Percentiles rank a stretch among this genome's conserved stretches.
Conservation (phyloP, 768 basidiomycete species). For the Lactifluus pinguis region DNA sequence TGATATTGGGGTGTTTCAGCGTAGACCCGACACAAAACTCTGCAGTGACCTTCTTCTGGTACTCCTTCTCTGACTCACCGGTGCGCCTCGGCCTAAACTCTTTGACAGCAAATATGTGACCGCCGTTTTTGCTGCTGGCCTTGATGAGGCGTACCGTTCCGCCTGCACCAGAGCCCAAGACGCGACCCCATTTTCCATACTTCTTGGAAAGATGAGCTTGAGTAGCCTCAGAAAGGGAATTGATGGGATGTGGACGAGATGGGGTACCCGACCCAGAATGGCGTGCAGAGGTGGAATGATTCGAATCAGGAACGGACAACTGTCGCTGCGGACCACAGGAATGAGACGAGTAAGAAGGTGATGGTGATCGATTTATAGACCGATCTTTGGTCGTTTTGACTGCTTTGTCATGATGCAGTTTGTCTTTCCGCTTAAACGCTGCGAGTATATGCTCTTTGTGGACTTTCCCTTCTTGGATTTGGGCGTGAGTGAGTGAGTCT, state of each 20-base stretch:
- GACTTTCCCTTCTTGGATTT: slow-evolving; percentile 15
- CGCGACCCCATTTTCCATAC: slow-evolving; percentile 97
- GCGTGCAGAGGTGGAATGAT: slow-evolving; percentile 4
- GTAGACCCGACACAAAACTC: slow-evolving; percentile 97
- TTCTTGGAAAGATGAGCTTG: slow-evolving; percentile 94
- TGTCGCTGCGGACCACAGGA: slow-evolving; percentile 1
- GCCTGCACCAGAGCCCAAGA: slow-evolving; percentile 94
- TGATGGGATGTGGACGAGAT: slow-evolving; percentile 30
- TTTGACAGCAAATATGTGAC: slow-evolving; percentile 88
- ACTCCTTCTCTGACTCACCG: slow-evolving; percentile 92
- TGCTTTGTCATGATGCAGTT: slow-evolving; percentile 20
- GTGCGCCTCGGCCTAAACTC: slow-evolving; percentile 87
- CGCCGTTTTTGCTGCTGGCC: slow-evolving; percentile 70
- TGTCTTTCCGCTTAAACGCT: slow-evolving; percentile 29
- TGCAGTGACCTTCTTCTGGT: slow-evolving; percentile 98
- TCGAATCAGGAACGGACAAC: background rate
- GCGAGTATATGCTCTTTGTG: slow-evolving; percentile 26
- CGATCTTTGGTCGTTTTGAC: slow-evolving; percentile 4
- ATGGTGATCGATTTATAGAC: slow-evolving; percentile 21
- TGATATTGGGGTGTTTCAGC: slow-evolving; percentile 91
- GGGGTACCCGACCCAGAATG: slow-evolving; percentile 10
- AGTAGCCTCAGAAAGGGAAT: slow-evolving; percentile 71
- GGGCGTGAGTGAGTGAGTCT: background rate
- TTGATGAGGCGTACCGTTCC: slow-evolving; percentile 97
- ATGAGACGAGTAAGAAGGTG: slow-evolving; percentile 19